A percentile compares a stretch with the other conserved stretches of the same genome.
Conservation (phyloP, 2,329 filamentous ascomycete species). For the Scytalidium sp. region DNA sequence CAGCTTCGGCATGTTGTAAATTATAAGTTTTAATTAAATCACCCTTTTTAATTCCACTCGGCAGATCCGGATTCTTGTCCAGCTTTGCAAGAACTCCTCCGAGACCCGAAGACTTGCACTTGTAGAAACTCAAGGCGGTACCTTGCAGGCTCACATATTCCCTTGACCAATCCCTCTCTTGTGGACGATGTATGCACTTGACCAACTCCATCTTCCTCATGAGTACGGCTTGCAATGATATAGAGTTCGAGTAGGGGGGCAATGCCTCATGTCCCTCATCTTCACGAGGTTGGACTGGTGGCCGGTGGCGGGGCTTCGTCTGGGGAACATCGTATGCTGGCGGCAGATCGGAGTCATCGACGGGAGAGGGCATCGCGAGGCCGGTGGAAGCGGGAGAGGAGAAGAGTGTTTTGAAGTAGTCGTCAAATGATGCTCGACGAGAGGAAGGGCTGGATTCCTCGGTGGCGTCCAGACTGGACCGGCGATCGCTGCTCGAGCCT, state of each 20-base stretch:
- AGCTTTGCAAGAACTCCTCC: conserved; percentile 43
- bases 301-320: conserved; percentile 6
- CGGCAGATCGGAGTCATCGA: conserved; percentile 12
- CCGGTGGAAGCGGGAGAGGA: background rate
- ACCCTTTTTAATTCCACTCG: conserved; percentile 49
- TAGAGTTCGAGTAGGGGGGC: conserved; percentile 55
- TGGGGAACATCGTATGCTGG: conserved; percentile 15
- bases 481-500: background rate
- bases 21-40: conserved; percentile 65
- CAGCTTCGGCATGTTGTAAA: conserved; percentile 71
- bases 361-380: background rate
- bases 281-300: conserved; percentile 30
- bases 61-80: conserved; percentile 48
- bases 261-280: conserved; percentile 43
- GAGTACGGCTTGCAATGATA: conserved; percentile 55
- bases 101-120: conserved; percentile 51
- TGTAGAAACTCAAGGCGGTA: conserved; percentile 65
- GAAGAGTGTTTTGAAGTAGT: background rate
- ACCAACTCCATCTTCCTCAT: conserved; percentile 65
- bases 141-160: conserved; percentile 64
- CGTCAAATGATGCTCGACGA: background rate
- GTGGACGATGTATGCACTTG: conserved; percentile 59
- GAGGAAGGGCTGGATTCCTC: background rate
- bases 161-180: conserved; percentile 61
- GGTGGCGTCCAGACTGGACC: background rate